Conservation (phyloP, 495 filamentous ascomycete species). For the Aspergillus bertholletiae region DNA sequence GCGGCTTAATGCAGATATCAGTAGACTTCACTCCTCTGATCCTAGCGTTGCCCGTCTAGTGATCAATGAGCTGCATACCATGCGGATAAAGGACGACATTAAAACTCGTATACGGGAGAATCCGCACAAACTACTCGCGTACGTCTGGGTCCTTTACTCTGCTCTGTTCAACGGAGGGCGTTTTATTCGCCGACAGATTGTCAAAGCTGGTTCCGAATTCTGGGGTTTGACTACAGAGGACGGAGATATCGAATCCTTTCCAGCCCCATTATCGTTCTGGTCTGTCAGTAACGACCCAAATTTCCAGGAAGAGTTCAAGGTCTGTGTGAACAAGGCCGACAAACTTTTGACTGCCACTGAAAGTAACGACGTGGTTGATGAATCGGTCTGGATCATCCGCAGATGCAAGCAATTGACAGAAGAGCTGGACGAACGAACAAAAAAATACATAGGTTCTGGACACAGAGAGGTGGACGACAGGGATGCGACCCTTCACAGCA, state of each 20-base stretch:
- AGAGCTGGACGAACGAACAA: slow-evolving; percentile 6
- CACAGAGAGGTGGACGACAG: not conserved
- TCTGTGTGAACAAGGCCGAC: slow-evolving; percentile 33
- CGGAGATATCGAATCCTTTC: slow-evolving; percentile 21
- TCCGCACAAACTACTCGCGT: slow-evolving; percentile 53
- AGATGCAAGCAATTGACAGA: slow-evolving; percentile 9
- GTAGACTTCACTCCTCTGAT: slow-evolving; percentile 1
- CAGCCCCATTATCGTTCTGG: slow-evolving; percentile 28
- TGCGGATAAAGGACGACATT: slow-evolving; percentile 1
- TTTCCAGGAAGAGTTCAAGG: slow-evolving; percentile 21
- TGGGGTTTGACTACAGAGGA: slow-evolving; percentile 30
- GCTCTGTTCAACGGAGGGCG: slow-evolving; percentile 57
- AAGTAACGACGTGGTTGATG: slow-evolving; percentile 43
- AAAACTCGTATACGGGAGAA: slow-evolving; percentile 19
- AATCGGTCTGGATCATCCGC: slow-evolving; percentile 42
- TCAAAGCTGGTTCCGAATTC: slow-evolving; percentile 38
- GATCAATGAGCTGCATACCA: not conserved
- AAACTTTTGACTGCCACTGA: slow-evolving; percentile 36
- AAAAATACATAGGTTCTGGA: slow-evolving; percentile 8
- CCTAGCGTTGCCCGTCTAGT: not conserved
- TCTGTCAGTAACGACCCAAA: slow-evolving; percentile 16
- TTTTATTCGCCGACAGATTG: slow-evolving; percentile 44
- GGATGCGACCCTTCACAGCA: no score
- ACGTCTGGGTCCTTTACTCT: slow-evolving; percentile 59
- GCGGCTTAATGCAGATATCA: slow-evolving; percentile 12